phyloP scores from a whole-genome alignment of 2,329 filamentous ascomycete species.

The Aspergillus hortae region DNA sequence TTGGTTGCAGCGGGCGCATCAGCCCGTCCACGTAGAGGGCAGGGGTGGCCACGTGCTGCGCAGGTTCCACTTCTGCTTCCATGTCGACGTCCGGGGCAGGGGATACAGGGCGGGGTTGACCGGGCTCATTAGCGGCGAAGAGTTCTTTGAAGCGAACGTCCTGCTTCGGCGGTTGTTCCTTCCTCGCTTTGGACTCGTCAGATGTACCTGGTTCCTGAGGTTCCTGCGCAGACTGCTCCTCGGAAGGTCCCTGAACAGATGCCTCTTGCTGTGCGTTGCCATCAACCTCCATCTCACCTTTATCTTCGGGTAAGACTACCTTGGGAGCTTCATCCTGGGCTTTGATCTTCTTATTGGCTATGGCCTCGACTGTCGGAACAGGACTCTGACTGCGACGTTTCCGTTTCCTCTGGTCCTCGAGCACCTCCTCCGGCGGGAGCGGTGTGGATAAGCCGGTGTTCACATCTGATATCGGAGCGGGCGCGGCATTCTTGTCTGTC shows the following conservation, averaged over 20 bases:
- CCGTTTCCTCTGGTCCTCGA: slow-evolving; percentile 59
- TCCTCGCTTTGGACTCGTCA: slow-evolving; percentile 11
- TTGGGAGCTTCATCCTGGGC: slow-evolving; percentile 40
- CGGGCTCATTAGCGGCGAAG: slow-evolving; percentile 33
- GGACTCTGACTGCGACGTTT: slow-evolving; percentile 66
- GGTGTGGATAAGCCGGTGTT: slow-evolving; percentile 26
- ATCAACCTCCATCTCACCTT: slow-evolving; percentile 10
- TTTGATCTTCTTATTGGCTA: slow-evolving; percentile 55
- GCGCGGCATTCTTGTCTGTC: slow-evolving; percentile 13
- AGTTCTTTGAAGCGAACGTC: slow-evolving; percentile 50
- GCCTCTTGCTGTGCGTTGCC: slow-evolving; percentile 7
- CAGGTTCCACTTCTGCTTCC: slow-evolving; percentile 49
- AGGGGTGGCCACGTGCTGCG: slow-evolving; percentile 68
- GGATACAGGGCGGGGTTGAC: slow-evolving; percentile 23
- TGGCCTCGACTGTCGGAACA: slow-evolving; percentile 51
- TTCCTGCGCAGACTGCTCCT: slow-evolving; percentile 8
- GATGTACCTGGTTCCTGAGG: slow-evolving; percentile 3
- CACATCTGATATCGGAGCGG: slow-evolving; percentile 21
- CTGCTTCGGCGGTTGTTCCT: slow-evolving; percentile 25
- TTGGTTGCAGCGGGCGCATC: slow-evolving; percentile 76
- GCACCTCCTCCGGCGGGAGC: slow-evolving; percentile 32
- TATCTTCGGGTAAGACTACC: slow-evolving; percentile 30
- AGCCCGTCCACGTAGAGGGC: slow-evolving; percentile 87
- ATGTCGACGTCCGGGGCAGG: slow-evolving; percentile 24
- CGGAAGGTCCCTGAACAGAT: slow-evolving; percentile 9